Evolutionary conservation across 2,329 filamentous ascomycete species (phyloP), one percentile per base, ranked within the genome.

Genomic region (Fusarium torreyae): DNA sequence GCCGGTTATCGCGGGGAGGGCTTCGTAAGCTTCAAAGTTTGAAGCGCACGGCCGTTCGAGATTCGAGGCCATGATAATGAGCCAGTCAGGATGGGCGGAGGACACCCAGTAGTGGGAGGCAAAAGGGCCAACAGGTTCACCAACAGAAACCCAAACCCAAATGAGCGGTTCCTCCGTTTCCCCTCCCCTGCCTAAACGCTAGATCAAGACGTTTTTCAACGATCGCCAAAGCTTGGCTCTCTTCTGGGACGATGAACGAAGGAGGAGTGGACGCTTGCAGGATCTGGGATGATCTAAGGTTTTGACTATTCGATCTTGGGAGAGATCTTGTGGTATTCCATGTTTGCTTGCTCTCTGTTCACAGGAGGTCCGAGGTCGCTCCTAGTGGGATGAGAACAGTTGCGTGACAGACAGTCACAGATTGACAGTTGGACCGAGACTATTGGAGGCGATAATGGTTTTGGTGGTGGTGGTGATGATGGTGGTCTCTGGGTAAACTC

Each of bases 281-380:
- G 67, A 70, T 69, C 66, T 69, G 38, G 36, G 53, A 40, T 42
- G 40, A 68, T 70, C 52, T 53, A 55, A 45, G 49, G 42, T 57
- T 72, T 70, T 42, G 63, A 48, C 69, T 67, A 71, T 58, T 68
- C 53, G 40, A 62, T 59, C 51, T 68, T 51, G 53, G 46, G 62
- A 56, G 34, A 52, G 66, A 59, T 71, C 54, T 52, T 51, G 48
- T 43, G 63, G 34, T 28, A 54, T 42, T 40, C 59, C 61, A 58
- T 65, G 36, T 28, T 42, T 56, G 36, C 14, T 20, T 39, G 20
- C 26, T 45, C n/a, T 43, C 31, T 22, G 20, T 39, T n/a, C 24
- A 52, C 17, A 14, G 34, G 60, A 59, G 55, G 62, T 31, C 60
- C 26, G 51, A 57, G 52, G 45, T 64, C 63, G 33, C 50, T 63